A percentile compares a stretch with the other conserved stretches of the same genome.
phyloP scores from a whole-genome alignment of 768 basidiomycete species.

The Suillus subaureus region DNA sequence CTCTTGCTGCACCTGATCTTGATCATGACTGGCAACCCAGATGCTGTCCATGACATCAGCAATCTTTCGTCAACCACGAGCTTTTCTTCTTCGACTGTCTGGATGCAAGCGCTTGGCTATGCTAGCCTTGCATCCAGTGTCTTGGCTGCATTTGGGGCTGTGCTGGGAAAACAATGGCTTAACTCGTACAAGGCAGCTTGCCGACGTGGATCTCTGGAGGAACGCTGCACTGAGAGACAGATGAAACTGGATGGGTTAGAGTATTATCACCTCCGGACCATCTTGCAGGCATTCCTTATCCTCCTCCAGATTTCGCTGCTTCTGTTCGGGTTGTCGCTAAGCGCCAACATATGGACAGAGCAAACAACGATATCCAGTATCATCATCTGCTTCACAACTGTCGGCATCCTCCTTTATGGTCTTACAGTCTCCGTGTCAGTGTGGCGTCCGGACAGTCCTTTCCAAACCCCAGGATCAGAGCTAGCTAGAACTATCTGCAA shows the following conservation, averaged over 20 bases:
- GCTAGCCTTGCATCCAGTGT: not conserved
- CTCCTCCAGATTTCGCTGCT: conserved; percentile 6
- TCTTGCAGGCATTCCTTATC: conserved; percentile 10
- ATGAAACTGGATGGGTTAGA: not conserved
- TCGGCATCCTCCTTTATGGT: not conserved
- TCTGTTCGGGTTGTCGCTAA: conserved; percentile 15
- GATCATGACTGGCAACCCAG: not conserved
- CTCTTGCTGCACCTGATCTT: conserved; percentile 18
- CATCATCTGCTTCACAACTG: not conserved
- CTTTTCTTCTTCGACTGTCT: not conserved
- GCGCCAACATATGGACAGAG: conserved; percentile 9
- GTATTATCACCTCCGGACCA: not conserved
- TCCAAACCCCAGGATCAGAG: conserved; percentile 12
- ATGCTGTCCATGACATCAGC: not conserved
- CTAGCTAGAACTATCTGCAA: not conserved
- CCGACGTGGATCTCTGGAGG: not conserved
- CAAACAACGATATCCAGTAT: not conserved
- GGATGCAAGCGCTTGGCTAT: not conserved
- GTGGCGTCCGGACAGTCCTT: conserved; percentile 11
- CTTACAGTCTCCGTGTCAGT: not conserved
- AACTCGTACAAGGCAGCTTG: not conserved
- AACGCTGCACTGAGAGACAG: not conserved
- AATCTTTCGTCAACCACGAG: not conserved
- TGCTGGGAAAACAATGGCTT: not conserved
- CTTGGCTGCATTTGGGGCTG: not conserved